Percentiles rank a stretch among this genome's conserved stretches.
Evolutionary conservation across 2,329 filamentous ascomycete genomes (phyloP).

Genomic region (Chaetomiaceae sp.): DNA sequence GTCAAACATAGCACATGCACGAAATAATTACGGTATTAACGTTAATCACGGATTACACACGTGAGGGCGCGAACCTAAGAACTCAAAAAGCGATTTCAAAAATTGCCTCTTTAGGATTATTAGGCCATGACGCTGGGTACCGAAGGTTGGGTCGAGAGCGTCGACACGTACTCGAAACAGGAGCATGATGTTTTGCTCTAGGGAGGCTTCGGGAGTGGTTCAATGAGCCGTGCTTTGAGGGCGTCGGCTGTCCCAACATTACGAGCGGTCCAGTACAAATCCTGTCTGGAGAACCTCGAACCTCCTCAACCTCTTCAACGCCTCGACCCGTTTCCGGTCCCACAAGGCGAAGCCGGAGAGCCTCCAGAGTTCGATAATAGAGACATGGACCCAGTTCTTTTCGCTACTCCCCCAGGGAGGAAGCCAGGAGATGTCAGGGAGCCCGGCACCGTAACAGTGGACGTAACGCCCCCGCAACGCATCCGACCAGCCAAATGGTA

Average conservation of each 20-base stretch:
- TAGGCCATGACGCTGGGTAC: too few relatives aligned
- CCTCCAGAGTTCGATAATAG: neutral
- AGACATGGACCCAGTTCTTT: neutral
- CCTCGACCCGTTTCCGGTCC: constrained; percentile 7
- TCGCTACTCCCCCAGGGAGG: neutral
- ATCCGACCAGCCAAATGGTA: constrained; percentile 7
- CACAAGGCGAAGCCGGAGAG: neutral
- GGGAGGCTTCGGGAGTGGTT: too few relatives aligned
- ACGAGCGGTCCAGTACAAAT: constrained; percentile 3
- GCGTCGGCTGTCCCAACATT: neutral
- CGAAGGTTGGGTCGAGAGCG: too few relatives aligned
- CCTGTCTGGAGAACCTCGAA: constrained; percentile 4
- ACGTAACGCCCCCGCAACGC: neutral
- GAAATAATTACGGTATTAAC: too few relatives aligned
- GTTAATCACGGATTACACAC: too few relatives aligned
- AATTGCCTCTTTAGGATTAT: too few relatives aligned
- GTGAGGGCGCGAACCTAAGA: too few relatives aligned
- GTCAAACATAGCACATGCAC: too few relatives aligned
- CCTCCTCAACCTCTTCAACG: constrained; percentile 2
- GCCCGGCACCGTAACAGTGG: neutral
- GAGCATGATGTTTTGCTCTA: too few relatives aligned
- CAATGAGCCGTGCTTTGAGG: too few relatives aligned
- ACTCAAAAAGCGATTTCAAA: too few relatives aligned
- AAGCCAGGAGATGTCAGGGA: neutral
- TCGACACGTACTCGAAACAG: too few relatives aligned